Base-by-base conservation (phyloP, 345 rosid species). In the Acer yangbiense region DNA sequence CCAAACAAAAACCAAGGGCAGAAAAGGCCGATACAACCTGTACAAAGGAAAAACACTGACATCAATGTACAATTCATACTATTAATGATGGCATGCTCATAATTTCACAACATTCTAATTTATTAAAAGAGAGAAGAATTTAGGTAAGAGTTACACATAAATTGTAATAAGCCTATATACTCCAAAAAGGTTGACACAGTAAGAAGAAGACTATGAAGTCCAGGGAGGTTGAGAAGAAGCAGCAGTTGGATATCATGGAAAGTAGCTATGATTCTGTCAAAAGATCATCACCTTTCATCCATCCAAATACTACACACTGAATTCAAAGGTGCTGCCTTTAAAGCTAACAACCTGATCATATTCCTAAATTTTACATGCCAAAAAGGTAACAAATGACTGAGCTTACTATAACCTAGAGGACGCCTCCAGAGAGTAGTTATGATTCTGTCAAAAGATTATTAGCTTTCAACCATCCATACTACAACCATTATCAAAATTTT, bases 1-100 rank as follows among this genome's bases (percentile, higher is more conserved):
- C 91, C 99, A 72, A 93, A 95, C 83, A 95, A 66, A 68, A 84
- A 90, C 80, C 98, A 95, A 27, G 98, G 98, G 73, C 94, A 93
- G 62, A 92, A 86, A 73, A 93, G 88, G 62, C 95, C 98, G 60
- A 95, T 78, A 69, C 78, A 86, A 80, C 98, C 98, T 95, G 84
- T 57, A 76, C 76, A 84, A 57, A n/a, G 52, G 65, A 48, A 62
- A 21, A 63, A 79, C n/a, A 70, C 13, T 17, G 60, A 55, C 48
- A 18, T 71, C 48, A 71, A 44, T n/a, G 10, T 20, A 69, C 27
- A 68, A 69, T 35, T 41, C 77, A 11, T 14, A 65, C 25, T 63
- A 9, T 27, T 18, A 16, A 29, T n/a, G 12, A 46, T 7, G 7
- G 12, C 29, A 7, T 32, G 12, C 17, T 12, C 52, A 72, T 14